A percentile compares a stretch with the other conserved stretches of the same genome.
Evolutionary conservation across 164 flowering plant genomes (phyloP).

Genomic region (Euptelea pleiosperma): DNA sequence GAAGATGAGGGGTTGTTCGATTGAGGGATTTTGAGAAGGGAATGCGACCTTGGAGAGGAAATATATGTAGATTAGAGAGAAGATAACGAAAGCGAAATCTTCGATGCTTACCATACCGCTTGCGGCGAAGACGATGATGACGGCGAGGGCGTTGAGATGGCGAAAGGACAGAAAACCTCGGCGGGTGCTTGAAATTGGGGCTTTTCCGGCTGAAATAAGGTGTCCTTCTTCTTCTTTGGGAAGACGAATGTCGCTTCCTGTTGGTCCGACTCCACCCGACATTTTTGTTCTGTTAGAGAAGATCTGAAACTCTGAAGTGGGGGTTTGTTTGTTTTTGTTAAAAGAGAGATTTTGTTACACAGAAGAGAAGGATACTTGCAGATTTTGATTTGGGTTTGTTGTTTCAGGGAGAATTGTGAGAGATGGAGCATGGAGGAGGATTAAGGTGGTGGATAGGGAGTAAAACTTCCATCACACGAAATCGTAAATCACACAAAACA

Average conservation of each 20-base stretch:
- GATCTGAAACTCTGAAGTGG: neutral
- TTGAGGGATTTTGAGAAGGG: slow-evolving; percentile 9
- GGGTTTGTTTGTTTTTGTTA: neutral
- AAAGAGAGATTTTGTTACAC: neutral
- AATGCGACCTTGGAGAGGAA: slow-evolving; percentile 28
- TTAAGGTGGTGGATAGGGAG: no score
- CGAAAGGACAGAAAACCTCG: slow-evolving; percentile 34
- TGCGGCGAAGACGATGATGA: slow-evolving; percentile 32
- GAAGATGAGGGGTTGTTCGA: slow-evolving; percentile 31
- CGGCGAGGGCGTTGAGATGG: slow-evolving; percentile 34
- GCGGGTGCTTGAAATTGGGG: slow-evolving; percentile 1
- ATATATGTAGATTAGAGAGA: slow-evolving; percentile 33
- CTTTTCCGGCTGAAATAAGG: neutral
- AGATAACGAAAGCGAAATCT: slow-evolving; percentile 31
- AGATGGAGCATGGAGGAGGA: neutral
- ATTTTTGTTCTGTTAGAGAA: slow-evolving; percentile 16
- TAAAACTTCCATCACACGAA: no score
- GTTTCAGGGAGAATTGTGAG: neutral
- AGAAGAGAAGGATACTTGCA: neutral
- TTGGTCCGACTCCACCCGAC: slow-evolving; percentile 64
- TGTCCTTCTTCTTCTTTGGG: slow-evolving; percentile 33
- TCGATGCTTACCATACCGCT: slow-evolving; percentile 38
- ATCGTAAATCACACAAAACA: no score
- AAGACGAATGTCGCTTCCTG: slow-evolving; percentile 35
- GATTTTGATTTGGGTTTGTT: neutral